These are phyloP conservation scores for Taphrina sp. DNA, from an alignment of 1,139 yeast genomes.

Conservation along the genomic window DNA sequence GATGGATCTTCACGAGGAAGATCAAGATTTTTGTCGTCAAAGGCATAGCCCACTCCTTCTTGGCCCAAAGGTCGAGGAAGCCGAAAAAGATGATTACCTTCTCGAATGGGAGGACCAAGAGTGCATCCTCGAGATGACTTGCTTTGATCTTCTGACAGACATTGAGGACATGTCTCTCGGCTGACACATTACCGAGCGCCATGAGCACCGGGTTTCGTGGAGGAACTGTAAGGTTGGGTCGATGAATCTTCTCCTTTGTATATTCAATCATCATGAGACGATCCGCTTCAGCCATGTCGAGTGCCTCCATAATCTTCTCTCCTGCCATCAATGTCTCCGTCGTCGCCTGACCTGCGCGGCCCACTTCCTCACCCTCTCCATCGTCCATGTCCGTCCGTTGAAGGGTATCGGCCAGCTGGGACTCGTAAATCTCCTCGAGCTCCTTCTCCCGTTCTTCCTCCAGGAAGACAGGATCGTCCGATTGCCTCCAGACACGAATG, in stretches of 20 bases:
- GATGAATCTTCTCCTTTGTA: constrained; percentile 47
- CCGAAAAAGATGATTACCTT: constrained; percentile 67
- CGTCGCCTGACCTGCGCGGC: constrained; percentile 76
- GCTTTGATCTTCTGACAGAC: constrained; percentile 68
- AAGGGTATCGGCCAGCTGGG: constrained; percentile 64
- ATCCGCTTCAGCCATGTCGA: constrained; percentile 77
- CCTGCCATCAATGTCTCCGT: constrained; percentile 92
- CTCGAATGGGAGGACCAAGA: constrained; percentile 85
- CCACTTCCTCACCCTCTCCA: constrained; percentile 52
- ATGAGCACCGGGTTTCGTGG: constrained; percentile 65
- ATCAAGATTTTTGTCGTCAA: constrained; percentile 71
- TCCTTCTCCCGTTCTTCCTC: constrained; percentile 97
- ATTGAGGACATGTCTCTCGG: constrained; percentile 76
- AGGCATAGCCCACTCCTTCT: constrained; percentile 51
- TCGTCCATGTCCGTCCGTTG: constrained; percentile 56
- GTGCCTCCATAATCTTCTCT: constrained; percentile 86
- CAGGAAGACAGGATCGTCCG: constrained; percentile 87
- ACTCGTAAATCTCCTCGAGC: constrained; percentile 85
- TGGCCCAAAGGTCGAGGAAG: constrained; percentile 75
- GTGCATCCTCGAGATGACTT: constrained; percentile 87
- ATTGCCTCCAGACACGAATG: constrained; percentile 84
- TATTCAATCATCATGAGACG: constrained; percentile 59
- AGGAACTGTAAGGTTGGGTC: constrained; percentile 56
- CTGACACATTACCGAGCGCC: constrained; percentile 62
- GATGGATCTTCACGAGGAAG: constrained; percentile 68